Evolutionary conservation across 1,284 basidiomycete genomes (phyloP).

Genomic region (Phellinidium pouzarii): DNA sequence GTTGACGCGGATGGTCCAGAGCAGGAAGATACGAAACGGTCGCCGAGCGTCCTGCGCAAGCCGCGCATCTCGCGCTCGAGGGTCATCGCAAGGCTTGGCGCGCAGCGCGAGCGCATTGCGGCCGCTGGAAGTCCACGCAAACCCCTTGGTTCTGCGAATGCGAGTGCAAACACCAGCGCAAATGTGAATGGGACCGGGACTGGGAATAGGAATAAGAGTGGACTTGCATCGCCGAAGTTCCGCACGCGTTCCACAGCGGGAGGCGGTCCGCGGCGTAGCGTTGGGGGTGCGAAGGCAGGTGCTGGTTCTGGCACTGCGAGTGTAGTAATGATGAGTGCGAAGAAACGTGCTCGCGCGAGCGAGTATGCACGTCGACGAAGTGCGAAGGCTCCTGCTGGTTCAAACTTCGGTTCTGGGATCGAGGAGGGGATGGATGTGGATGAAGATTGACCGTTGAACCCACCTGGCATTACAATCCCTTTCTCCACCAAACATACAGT

Average conservation of each 20-base stretch:
- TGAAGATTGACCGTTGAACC: slow-evolving; percentile 16
- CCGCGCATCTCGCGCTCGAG: slow-evolving; percentile 73
- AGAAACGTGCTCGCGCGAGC: slow-evolving; percentile 61
- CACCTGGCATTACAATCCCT: too few relatives aligned
- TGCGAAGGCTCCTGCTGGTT: slow-evolving; percentile 5
- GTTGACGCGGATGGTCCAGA: too few relatives aligned
- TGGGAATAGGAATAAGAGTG: not conserved
- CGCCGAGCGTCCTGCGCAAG: slow-evolving; percentile 39
- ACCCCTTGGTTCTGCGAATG: not conserved
- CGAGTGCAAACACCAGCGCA: not conserved
- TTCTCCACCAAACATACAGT: too few relatives aligned
- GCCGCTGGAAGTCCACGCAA: slow-evolving; percentile 18
- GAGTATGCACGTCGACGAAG: slow-evolving; percentile 42
- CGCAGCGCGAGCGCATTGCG: slow-evolving; percentile 48
- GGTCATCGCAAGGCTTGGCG: slow-evolving; percentile 67
- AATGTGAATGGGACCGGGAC: slow-evolving; percentile 27
- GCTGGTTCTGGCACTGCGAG: slow-evolving; percentile 22
- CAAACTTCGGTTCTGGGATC: not conserved
- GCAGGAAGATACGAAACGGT: not conserved
- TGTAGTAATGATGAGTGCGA: slow-evolving; percentile 46
- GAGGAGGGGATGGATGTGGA: slow-evolving; percentile 17
- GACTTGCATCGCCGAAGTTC: slow-evolving; percentile 3
- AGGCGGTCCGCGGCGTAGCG: slow-evolving; percentile 38
- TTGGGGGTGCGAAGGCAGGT: slow-evolving; percentile 36
- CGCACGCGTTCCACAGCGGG: slow-evolving; percentile 52